These are phyloP conservation scores for Punctularia strigosozonata DNA, from an alignment of 768 basidiomycete genomes.

Conservation along the genomic window DNA sequence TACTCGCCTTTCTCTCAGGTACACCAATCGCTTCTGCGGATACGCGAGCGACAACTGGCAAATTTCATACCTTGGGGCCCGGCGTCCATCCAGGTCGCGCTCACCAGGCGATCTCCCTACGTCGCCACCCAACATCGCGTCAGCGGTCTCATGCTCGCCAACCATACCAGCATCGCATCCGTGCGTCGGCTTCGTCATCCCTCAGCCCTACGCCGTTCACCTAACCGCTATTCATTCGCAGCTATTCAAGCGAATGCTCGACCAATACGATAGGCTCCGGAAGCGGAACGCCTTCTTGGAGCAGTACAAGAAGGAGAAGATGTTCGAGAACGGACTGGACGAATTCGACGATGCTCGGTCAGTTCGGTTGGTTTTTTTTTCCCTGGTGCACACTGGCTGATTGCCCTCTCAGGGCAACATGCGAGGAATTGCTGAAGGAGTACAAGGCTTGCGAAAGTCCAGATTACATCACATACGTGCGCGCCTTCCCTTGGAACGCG, in stretches of 20 bases:
- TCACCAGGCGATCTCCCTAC: constrained; percentile 86
- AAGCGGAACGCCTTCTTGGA: constrained; percentile 92
- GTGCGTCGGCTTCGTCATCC: constrained; percentile 29
- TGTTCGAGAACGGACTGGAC: constrained; percentile 87
- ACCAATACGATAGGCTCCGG: constrained; percentile 83
- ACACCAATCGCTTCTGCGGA: constrained; percentile 93
- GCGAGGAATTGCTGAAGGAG: constrained; percentile 81
- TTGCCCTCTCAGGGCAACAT: constrained; percentile 51
- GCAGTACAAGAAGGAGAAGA: constrained; percentile 94
- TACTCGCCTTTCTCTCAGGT: too few species aligned
- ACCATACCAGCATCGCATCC: constrained; percentile 97
- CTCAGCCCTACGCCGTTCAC: not conserved
- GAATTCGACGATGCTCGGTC: constrained; percentile 98
- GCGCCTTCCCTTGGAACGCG: constrained; percentile 14
- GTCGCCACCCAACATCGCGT: constrained; percentile 84
- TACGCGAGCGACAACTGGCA: constrained; percentile 91
- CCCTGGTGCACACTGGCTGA: constrained; percentile 1
- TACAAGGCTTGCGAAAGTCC: constrained; percentile 94
- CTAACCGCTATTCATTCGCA: constrained; percentile 17
- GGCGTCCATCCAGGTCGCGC: constrained; percentile 93
- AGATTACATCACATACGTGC: constrained; percentile 83
- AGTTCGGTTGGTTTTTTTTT: not conserved
- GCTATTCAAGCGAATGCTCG: constrained; percentile 93
- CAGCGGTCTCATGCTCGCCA: constrained; percentile 96
- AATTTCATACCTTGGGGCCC: constrained; percentile 99